phyloP scores from a whole-genome alignment of 208 protist genomes.

The Wallacemonas sp. region DNA sequence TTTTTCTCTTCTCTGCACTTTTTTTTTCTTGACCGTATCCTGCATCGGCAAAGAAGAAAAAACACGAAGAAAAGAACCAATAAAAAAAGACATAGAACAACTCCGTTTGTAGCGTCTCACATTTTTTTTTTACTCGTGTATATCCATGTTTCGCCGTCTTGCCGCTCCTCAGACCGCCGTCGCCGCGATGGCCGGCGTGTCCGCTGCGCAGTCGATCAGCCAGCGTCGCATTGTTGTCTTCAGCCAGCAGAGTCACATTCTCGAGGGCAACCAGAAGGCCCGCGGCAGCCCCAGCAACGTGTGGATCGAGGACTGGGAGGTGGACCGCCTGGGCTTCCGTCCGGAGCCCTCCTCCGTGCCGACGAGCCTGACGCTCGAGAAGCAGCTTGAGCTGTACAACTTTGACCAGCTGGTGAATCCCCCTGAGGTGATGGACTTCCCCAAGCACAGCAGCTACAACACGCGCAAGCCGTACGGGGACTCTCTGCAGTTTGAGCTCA shows the following conservation, averaged over 20 bases:
- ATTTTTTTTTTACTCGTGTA: too few species aligned
- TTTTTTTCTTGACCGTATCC: background rate
- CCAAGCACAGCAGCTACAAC: constrained; percentile 88
- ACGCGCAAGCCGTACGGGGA: constrained; percentile 81
- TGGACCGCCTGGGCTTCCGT: constrained; percentile 60
- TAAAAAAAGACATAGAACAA: background rate
- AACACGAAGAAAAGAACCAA: background rate
- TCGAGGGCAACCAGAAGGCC: constrained; percentile 87
- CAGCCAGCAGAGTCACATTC: constrained; percentile 85
- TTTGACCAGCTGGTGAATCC: constrained; percentile 84
- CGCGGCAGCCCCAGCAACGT: constrained; percentile 86
- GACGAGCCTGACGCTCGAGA: constrained; percentile 76
- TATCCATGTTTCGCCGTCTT: constrained; percentile 65
- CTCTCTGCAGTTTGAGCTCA: constrained; percentile 87
- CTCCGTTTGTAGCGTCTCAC: background rate
- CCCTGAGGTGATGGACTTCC: constrained; percentile 85
- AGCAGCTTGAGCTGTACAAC: constrained; percentile 88
- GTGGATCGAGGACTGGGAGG: constrained; percentile 91
- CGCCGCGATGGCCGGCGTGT: constrained; percentile 13
- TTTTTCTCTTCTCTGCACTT: background rate
- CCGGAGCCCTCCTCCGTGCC: constrained; percentile 68
- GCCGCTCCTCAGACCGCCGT: constrained; percentile 21
- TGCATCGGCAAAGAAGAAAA: background rate
- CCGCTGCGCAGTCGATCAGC: constrained; percentile 5
- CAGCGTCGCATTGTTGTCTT: constrained; percentile 78